phyloP scores from a whole-genome alignment of 148 eudicot genomes.

The Vaccinium myrtillus region DNA sequence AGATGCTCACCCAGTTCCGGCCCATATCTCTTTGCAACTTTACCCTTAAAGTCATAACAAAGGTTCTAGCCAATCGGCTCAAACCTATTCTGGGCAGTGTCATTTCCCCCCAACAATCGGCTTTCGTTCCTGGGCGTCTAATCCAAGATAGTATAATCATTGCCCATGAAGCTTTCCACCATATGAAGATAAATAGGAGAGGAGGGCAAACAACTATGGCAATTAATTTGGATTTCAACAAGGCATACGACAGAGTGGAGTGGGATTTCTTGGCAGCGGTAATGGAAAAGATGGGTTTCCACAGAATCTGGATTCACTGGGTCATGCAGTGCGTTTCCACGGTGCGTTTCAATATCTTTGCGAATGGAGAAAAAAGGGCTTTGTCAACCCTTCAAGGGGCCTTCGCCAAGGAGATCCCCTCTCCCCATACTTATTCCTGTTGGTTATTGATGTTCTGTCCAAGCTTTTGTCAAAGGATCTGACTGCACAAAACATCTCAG shows the following conservation, averaged over 20 bases:
- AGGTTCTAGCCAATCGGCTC: neutral
- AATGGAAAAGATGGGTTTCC: neutral
- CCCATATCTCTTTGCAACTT: neutral
- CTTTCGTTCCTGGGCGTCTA: neutral
- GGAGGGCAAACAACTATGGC: neutral
- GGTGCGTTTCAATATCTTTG: neutral
- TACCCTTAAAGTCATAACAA: neutral
- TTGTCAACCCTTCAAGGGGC: neutral
- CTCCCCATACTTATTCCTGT: neutral
- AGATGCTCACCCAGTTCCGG: neutral
- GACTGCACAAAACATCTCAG: too few relatives aligned
- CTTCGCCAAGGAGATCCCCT: neutral
- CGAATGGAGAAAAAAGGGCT: neutral
- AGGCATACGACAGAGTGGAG: neutral
- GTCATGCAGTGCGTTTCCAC: neutral
- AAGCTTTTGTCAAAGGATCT: too few relatives aligned
- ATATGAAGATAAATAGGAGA: neutral
- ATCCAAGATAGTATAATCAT: neutral
- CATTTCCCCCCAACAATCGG: neutral
- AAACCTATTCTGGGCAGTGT: neutral
- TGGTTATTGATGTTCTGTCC: neutral
- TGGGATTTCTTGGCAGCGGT: neutral
- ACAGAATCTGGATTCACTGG: neutral
- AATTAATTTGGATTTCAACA: neutral
- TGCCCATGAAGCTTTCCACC: neutral